A percentile compares a stretch with the other conserved stretches of the same genome.
Conservation (phyloP, 495 filamentous ascomycete genomes). For the Mytilinidion resinicola region DNA sequence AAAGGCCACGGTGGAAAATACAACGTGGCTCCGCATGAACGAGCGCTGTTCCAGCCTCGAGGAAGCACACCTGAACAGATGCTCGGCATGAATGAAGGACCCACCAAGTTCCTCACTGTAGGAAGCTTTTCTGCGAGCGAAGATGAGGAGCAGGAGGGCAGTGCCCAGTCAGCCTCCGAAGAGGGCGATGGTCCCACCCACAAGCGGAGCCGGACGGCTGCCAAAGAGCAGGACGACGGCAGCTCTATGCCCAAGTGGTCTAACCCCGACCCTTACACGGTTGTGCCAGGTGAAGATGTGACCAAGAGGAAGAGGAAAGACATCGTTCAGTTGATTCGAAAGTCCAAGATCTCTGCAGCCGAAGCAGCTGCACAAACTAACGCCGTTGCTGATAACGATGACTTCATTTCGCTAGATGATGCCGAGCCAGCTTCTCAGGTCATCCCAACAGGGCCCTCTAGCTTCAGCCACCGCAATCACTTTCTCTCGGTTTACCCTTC, state of each 20-base stretch:
- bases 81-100: constrained; percentile 19
- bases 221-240: constrained; percentile 30
- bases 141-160: constrained; percentile 8
- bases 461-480: constrained; percentile 1
- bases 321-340: constrained; percentile 80
- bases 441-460: neutral
- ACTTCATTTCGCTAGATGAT: constrained; percentile 69
- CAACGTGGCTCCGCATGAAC: constrained; percentile 14
- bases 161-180: neutral
- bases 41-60: constrained; percentile 17
- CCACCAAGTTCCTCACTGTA: constrained; percentile 18
- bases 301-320: constrained; percentile 64
- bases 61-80: constrained; percentile 23
- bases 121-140: constrained; percentile 26
- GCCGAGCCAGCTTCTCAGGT: neutral
- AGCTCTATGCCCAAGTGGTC: constrained; percentile 69
- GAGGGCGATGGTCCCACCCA: neutral
- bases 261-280: constrained; percentile 88
- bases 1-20: neutral
- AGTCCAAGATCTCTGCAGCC: constrained; percentile 54
- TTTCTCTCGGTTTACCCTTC: neutral
- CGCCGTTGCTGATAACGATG: constrained; percentile 56
- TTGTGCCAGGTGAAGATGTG: constrained; percentile 64
- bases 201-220: constrained; percentile 4
- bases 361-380: constrained; percentile 42